Percentiles rank a stretch among this genome's conserved stretches.
phyloP scores from a whole-genome alignment of 2,329 filamentous ascomycete species.

The Albifimbria verrucaria region DNA sequence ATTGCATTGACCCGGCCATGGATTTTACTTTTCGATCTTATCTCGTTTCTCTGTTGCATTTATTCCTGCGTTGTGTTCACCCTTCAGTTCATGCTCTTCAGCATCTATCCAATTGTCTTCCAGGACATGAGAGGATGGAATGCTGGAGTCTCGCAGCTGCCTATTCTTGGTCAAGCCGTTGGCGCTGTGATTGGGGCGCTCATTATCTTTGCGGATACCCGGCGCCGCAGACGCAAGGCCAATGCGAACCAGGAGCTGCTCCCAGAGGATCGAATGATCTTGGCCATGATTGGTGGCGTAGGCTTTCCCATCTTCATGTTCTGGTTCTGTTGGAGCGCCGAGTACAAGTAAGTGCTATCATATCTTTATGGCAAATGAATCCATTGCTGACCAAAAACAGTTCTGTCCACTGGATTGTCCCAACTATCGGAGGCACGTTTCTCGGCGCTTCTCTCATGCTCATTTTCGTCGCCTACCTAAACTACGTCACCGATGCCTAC shows the following conservation, averaged over 20 bases:
- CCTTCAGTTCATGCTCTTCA: slow-evolving; percentile 48
- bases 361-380: slow-evolving; percentile 17
- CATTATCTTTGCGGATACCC: slow-evolving; percentile 37
- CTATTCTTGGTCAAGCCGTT: slow-evolving; percentile 39
- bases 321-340: slow-evolving; percentile 49
- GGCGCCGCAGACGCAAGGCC: slow-evolving; percentile 32
- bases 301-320: slow-evolving; percentile 9
- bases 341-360: slow-evolving; percentile 35
- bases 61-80: slow-evolving; percentile 43
- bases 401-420: slow-evolving; percentile 54
- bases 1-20: slow-evolving; percentile 43
- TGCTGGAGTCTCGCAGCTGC: slow-evolving; percentile 39
- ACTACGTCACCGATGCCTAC: slow-evolving; percentile 53
- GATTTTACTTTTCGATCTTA: slow-evolving; percentile 43
- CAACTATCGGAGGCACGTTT: slow-evolving; percentile 32
- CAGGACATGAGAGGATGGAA: slow-evolving; percentile 44
- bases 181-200: slow-evolving; percentile 40
- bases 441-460: slow-evolving; percentile 33
- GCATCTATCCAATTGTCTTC: slow-evolving; percentile 46
- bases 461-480: slow-evolving; percentile 50
- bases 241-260: slow-evolving; percentile 31
- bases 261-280: slow-evolving; percentile 43
- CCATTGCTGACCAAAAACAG: slow-evolving; percentile 24
- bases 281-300: slow-evolving; percentile 6
- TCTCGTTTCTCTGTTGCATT: slow-evolving; percentile 39